These are phyloP conservation scores for Cicer chorassanicum DNA, from an alignment of 306 rosid genomes.

Conservation along the genomic window DNA sequence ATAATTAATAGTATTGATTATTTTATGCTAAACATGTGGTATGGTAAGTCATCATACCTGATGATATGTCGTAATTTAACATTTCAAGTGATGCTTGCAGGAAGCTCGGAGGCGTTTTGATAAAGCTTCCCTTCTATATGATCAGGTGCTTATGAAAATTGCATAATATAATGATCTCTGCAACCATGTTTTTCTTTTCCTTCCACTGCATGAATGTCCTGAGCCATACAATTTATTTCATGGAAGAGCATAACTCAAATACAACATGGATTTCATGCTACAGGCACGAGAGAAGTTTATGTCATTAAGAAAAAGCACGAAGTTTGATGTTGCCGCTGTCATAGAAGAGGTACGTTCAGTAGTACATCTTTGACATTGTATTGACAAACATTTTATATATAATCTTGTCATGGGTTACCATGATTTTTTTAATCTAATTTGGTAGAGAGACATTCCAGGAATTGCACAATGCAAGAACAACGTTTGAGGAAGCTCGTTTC, in stretches of 20 bases:
- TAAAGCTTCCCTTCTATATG: constrained; percentile 68
- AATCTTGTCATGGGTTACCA: constrained; percentile 55
- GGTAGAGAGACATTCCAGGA: constrained; percentile 87
- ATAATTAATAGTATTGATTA: constrained; percentile 4
- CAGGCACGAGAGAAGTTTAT: constrained; percentile 84
- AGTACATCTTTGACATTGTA: constrained; percentile 28
- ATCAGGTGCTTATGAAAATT: constrained; percentile 62
- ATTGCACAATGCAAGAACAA: constrained; percentile 63
- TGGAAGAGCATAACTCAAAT: constrained; percentile 15
- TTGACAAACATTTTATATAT: constrained; percentile 39
- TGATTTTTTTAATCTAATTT: constrained; percentile 64
- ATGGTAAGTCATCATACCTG: constrained; percentile 33
- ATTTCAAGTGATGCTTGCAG: constrained; percentile 57
- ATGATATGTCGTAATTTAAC: constrained; percentile 27
- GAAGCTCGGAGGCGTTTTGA: constrained; percentile 86
- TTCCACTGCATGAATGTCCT: constrained; percentile 24
- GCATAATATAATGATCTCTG: constrained; percentile 24
- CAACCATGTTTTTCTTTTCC: constrained; percentile 31
- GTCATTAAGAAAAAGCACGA: constrained; percentile 79
- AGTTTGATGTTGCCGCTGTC: constrained; percentile 57
- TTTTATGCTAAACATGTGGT: constrained; percentile 19
- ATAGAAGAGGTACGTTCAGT: constrained; percentile 67
- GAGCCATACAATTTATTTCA: background rate
- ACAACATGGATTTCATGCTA: constrained; percentile 44
- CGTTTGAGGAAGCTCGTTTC: constrained; percentile 83